A percentile compares a stretch with the other conserved stretches of the same genome.
Conservation (phyloP, 192 early-diverging fungal species). For the Umbelopsis isabellina region DNA sequence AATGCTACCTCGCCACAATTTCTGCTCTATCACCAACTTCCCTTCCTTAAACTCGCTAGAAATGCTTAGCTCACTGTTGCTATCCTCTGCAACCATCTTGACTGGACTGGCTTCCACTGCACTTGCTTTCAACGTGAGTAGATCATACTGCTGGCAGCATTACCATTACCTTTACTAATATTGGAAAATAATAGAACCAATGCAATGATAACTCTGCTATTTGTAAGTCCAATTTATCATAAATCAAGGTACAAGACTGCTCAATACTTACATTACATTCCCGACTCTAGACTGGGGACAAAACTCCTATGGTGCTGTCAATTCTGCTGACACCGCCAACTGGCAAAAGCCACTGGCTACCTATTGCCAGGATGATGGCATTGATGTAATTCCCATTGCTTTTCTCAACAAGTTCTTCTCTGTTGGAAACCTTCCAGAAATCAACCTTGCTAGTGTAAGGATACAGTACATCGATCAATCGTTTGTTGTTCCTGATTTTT, state of each 20-base stretch:
- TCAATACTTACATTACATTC: too few relatives aligned
- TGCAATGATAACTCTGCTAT: constrained; percentile 42
- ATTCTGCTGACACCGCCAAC: constrained; percentile 28
- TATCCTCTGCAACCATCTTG: constrained; percentile 10
- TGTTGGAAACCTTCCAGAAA: constrained; percentile 47
- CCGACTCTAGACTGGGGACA: constrained; percentile 42
- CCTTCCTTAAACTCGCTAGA: neutral
- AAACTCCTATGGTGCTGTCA: constrained; percentile 44
- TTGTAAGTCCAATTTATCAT: constrained; percentile 26
- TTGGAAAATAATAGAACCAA: constrained; percentile 19
- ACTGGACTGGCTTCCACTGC: neutral
- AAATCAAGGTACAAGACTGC: neutral
- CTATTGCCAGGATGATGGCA: constrained; percentile 63
- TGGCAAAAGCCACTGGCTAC: constrained; percentile 39
- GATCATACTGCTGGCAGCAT: neutral
- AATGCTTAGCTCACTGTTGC: constrained; percentile 7
- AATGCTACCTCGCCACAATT: neutral
- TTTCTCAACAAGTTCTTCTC: constrained; percentile 61
- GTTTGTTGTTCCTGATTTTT: neutral
- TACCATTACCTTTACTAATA: neutral
- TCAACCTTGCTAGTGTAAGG: constrained; percentile 58
- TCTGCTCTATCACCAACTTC: too few relatives aligned
- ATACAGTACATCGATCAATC: neutral
- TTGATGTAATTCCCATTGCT: constrained; percentile 60
- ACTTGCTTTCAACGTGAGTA: constrained; percentile 4